Base-by-base conservation (phyloP, 1,139 yeast genomes). In the Hyphopichia burtonii region DNA sequence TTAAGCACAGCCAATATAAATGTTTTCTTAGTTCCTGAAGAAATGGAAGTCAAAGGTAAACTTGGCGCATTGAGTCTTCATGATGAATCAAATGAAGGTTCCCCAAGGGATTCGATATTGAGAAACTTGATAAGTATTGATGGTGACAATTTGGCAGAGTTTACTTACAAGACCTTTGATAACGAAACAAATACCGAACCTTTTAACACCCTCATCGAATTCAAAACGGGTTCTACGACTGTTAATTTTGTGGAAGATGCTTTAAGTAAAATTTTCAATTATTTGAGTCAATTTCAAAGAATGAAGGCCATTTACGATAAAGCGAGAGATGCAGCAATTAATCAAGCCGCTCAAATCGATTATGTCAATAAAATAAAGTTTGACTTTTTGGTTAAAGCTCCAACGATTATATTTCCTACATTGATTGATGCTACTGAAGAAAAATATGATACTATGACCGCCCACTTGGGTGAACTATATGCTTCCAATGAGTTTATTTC, bases 231-330 rank as follows among this genome's bases (percentile, higher is more conserved):
- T 0, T 81, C 96, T 0, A 68, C 89, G 50, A 78, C 77, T 39
- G 63, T 91, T 6, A 86, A 83, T 57, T 87, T 90, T 56, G 81
- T 89, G 18, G 96, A 91, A 54, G 86, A 83, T 47, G 86, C 98
- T 0, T 74, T 89, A 50, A 74, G 82, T 35, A 78, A 83, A 49
- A 77, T 93, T 10, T 59, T 86, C 34, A 73, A 77, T 27, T 91
- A 82, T 55, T 66, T 89, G 53, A 80, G 80, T 50, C 86, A 86
- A 53, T 87, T 94, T 56, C 85, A 82, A 46, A 78, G 78, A 52
- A 89, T 93, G 96, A 93, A 93, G 61, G 81, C 82, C 2, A 73
- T 91, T 14, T 93, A 86, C 59, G 99, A 93, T 54, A 71, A 79
- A 15, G 96, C 98, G 0, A 76, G 99, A 47, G 89, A 86, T 53